A percentile compares a stretch with the other conserved stretches of the same genome.
Conservation (phyloP, 306 rosid genomes). For the Cucurbita ficifolia region DNA sequence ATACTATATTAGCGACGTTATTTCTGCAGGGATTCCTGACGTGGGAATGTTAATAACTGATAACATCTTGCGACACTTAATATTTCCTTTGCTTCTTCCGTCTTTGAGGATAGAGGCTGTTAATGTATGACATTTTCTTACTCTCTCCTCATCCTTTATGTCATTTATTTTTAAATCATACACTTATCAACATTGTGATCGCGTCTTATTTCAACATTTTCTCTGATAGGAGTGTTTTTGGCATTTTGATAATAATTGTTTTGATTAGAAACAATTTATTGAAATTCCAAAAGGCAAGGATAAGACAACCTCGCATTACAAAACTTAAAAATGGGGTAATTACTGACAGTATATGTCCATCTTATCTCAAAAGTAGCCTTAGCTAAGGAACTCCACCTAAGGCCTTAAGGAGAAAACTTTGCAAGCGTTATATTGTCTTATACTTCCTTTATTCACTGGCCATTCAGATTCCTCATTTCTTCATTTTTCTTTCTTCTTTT, state of each 20-base stretch:
- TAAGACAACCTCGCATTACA: not conserved
- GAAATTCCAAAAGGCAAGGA: not conserved
- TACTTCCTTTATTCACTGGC: not conserved
- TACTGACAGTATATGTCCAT: not conserved
- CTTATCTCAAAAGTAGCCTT: not conserved
- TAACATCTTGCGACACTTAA: conserved; percentile 56
- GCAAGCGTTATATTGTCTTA: not conserved
- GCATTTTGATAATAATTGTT: not conserved
- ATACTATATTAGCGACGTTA: conserved; percentile 78
- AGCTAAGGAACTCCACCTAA: not conserved
- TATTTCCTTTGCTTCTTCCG: conserved; percentile 82
- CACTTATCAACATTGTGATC: not conserved
- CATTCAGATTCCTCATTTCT: not conserved
- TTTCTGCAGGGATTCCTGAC: conserved; percentile 93
- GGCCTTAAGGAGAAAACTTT: not conserved
- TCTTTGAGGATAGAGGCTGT: conserved; percentile 35
- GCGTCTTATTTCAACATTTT: not conserved
- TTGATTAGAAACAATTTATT: not conserved
- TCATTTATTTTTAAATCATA: conserved; percentile 1
- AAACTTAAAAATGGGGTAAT: not conserved
- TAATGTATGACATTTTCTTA: conserved; percentile 35
- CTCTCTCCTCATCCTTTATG: not conserved
- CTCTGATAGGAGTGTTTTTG: not conserved
- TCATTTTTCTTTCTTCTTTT: not conserved
- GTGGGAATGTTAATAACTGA: conserved; percentile 72